Base-by-base conservation (phyloP, 1,284 basidiomycete species). In the Tremellales sp. region DNA sequence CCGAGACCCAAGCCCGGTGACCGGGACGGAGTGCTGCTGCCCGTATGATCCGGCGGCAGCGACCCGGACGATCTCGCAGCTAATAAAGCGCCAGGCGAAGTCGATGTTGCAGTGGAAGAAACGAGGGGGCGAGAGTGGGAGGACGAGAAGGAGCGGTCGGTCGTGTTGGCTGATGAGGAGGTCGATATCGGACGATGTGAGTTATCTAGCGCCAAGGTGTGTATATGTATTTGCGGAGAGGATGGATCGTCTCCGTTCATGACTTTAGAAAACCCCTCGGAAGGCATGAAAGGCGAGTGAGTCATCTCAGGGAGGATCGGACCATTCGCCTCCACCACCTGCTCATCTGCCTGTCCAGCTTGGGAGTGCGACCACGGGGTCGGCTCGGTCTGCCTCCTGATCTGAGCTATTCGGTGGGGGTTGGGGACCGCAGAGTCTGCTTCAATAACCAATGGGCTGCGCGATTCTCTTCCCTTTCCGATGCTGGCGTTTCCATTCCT, bases 131-230 rank as follows among this genome's bases (percentile, higher is more conserved):
- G 51, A 0, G 57, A 59, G 10, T 40, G 42, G 16, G 57, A 63
- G 2, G 62, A 65, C 21, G 48, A 54, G 4, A 60, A 65, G 1
- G 62, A 63, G 3, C 57, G 37, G 24, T 55, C 57, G 24, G 47
- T 53, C 4, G 13, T 25, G 22, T 8, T 18, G 6, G 41, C 32
- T 22, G 24, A 43, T 18, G 35, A 13, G 21, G 24, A 12, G 10
- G 37, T 10, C 6, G 37, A 39, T 8, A 25, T 13, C 7, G 37
- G 37, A 6, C 43, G 14, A 6, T 19, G 6, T 18, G 41, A 33
- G 26, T 6, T 41, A 40, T 24, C 27, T 41, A 27, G 5, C 22
- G 27, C 24, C 18, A 25, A 26, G 9, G 37, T 21, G 14, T 39
- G 37, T 9, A 16, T 7, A 7, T 39, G 13, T 8, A 19, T 13